Evolutionary conservation across 169 alveolate genomes (phyloP).

Genomic region (Eimeria maxima): DNA sequence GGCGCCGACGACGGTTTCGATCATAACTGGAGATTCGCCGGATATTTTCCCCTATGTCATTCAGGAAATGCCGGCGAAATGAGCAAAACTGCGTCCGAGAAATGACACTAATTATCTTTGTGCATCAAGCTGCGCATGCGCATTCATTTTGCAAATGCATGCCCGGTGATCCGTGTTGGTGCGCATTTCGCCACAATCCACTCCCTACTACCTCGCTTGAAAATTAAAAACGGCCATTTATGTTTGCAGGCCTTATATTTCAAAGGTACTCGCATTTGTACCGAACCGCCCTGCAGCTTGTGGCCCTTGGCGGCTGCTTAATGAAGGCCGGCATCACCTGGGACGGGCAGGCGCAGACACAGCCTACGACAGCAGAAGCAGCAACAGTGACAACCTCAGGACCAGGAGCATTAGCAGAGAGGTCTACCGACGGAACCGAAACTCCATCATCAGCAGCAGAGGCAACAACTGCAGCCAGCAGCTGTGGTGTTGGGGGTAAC

Average conservation of each 20-base stretch:
- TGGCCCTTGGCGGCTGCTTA: constrained; percentile 3
- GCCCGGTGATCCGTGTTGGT: constrained; percentile 1
- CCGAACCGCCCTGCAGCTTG: not conserved
- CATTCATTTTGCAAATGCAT: not conserved
- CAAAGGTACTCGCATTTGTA: not conserved
- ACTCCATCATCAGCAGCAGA: not conserved
- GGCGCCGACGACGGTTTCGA: constrained; percentile 52
- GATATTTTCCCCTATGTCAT: not conserved
- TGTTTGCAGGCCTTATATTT: not conserved
- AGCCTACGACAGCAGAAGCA: not conserved
- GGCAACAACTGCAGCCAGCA: constrained; percentile 1
- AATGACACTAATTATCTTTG: not conserved
- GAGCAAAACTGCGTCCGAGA: not conserved
- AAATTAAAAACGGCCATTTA: not conserved
- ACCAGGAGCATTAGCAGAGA: not conserved
- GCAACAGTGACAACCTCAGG: not conserved
- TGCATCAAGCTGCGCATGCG: not conserved
- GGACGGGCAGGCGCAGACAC: not conserved
- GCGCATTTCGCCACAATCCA: not conserved
- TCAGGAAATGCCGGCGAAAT: not conserved
- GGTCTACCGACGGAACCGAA: no score
- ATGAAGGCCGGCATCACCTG: not conserved
- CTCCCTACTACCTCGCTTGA: not conserved
- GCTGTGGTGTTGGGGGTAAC: not conserved
- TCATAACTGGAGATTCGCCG: constrained; percentile 12